These are phyloP conservation scores for Botrytis squamosa DNA, from an alignment of 2,329 filamentous ascomycete genomes.

Conservation along the genomic window DNA sequence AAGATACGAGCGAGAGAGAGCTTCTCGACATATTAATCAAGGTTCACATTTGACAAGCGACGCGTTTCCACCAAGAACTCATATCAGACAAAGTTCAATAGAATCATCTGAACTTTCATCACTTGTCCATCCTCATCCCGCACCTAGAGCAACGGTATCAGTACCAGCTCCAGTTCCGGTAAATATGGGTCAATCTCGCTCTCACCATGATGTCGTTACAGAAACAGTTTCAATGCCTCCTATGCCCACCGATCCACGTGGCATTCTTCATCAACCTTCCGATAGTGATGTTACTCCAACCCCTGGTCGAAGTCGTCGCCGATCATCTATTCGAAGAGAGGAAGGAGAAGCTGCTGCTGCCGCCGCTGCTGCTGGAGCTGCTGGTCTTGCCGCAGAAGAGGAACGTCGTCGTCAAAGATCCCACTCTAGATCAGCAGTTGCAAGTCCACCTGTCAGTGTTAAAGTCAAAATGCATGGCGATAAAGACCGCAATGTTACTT, in stretches of 20 bases:
- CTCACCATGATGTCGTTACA: conserved; percentile 42
- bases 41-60: conserved; percentile 66
- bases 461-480: conserved; percentile 62
- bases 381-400: conserved; percentile 49
- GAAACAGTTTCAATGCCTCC: conserved; percentile 50
- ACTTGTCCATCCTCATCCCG: conserved; percentile 37
- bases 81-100: conserved; percentile 43
- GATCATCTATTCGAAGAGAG: conserved; percentile 49
- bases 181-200: conserved; percentile 37
- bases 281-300: conserved; percentile 26
- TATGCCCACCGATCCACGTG: conserved; percentile 54
- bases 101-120: conserved; percentile 38
- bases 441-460: conserved; percentile 53
- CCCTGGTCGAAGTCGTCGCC: conserved; percentile 42
- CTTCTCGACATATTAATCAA: conserved; percentile 55
- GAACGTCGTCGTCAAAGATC: conserved; percentile 39
- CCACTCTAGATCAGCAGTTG: conserved; percentile 32
- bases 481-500: conserved; percentile 58
- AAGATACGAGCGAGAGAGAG: conserved; percentile 56
- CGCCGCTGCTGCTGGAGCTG: conserved; percentile 48
- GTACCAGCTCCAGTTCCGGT: conserved; percentile 35
- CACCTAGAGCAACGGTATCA: conserved; percentile 43
- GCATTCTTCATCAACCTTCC: conserved; percentile 40
- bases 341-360: conserved; percentile 47
- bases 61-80: conserved; percentile 49